Percentiles rank a stretch among this genome's conserved stretches.
Evolutionary conservation across 768 basidiomycete species (phyloP).

Genomic region (Floccularia luteovirens): DNA sequence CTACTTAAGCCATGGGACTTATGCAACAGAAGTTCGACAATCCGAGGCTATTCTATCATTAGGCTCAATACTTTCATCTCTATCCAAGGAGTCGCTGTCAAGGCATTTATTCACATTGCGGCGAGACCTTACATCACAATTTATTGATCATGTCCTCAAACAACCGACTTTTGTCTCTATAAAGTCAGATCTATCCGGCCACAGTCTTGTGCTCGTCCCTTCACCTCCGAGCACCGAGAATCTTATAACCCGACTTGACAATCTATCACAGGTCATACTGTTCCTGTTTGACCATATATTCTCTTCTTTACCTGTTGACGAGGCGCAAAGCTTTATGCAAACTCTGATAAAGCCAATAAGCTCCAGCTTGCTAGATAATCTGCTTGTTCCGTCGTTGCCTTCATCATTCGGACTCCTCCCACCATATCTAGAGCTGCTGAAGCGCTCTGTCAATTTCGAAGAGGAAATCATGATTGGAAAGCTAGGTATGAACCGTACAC

Average conservation of each 20-base stretch:
- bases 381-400: conserved; percentile 68
- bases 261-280: conserved; percentile 47
- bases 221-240: conserved; percentile 32
- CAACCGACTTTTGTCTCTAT: conserved; percentile 39
- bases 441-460: conserved; percentile 64
- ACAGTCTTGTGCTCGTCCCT: conserved; percentile 41
- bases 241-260: conserved; percentile 37
- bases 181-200: conserved; percentile 26
- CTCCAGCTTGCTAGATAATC: conserved; percentile 50
- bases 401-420: conserved; percentile 53
- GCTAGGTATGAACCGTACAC: conserved; percentile 38
- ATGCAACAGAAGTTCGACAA: conserved; percentile 40
- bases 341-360: conserved; percentile 56
- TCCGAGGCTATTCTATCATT: conserved; percentile 45
- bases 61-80: conserved; percentile 47
- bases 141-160: conserved; percentile 50
- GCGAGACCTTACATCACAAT: conserved; percentile 53
- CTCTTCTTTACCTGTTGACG: conserved; percentile 40
- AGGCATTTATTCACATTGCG: conserved; percentile 53
- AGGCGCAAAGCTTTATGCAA: conserved; percentile 38
- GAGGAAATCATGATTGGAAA: conserved; percentile 38
- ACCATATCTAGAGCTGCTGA: conserved; percentile 48
- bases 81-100: conserved; percentile 46
- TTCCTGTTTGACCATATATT: conserved; percentile 60
- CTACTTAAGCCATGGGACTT: conserved; percentile 1